These are phyloP conservation scores for Verbena officinalis DNA, from an alignment of 257 asterid genomes.

Conservation along the genomic window DNA sequence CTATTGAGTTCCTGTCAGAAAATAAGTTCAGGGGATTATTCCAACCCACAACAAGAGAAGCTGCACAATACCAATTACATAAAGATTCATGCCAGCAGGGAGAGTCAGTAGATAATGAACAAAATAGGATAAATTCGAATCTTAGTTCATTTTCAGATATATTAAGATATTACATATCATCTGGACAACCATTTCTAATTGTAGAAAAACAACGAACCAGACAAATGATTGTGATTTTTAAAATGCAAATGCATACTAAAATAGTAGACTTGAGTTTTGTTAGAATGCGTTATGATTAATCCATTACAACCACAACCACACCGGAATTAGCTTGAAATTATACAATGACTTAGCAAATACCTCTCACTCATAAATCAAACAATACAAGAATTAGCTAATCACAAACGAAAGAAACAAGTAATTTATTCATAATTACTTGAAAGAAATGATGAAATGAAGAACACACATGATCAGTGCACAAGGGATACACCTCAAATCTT, in stretches of 20 bases:
- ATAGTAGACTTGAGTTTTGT: not conserved
- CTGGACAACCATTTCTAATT: not conserved
- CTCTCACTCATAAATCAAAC: not conserved
- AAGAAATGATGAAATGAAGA: constrained; percentile 24
- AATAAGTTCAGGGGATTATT: no score
- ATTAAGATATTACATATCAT: not conserved
- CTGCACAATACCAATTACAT: not conserved
- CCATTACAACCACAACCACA: not conserved
- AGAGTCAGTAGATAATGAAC: not conserved
- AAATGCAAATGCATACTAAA: not conserved
- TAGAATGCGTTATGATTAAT: not conserved
- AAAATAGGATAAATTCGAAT: not conserved
- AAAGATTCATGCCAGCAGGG: not conserved
- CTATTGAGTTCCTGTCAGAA: no score
- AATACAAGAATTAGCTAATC: constrained; percentile 3
- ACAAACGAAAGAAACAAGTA: constrained; percentile 24
- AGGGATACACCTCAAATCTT: constrained; percentile 20
- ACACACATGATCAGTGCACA: constrained; percentile 23
- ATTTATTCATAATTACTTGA: constrained; percentile 13
- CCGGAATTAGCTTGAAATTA: not conserved
- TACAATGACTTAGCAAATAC: constrained; percentile 17
- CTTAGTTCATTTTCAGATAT: not conserved
- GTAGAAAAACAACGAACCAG: not conserved
- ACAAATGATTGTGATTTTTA: not conserved
- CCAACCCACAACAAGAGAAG: not conserved